Conservation (phyloP, 352 stramenopile genomes). For the Globisporangium okanoganense region DNA sequence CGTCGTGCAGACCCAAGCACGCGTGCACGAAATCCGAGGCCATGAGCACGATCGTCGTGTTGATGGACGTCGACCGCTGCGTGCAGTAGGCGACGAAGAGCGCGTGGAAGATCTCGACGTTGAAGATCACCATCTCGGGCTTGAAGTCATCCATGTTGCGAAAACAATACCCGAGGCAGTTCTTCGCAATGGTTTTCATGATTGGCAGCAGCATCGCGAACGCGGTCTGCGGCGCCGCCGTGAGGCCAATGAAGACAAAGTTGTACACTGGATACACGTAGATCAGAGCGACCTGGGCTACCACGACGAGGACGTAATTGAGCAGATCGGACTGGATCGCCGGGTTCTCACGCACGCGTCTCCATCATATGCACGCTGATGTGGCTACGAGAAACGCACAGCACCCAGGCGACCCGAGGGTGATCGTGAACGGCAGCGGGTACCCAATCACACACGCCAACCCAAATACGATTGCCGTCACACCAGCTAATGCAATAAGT, state of each 20-base stretch:
- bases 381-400: no score
- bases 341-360: no score
- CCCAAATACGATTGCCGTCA: no score
- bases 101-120: slow-evolving; percentile 51
- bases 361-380: no score
- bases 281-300: slow-evolving; percentile 13
- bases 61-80: slow-evolving; percentile 23
- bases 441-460: background rate
- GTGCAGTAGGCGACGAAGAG: slow-evolving; percentile 40
- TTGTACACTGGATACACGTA: slow-evolving; percentile 23
- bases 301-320: no score
- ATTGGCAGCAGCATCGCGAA: slow-evolving; percentile 17
- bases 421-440: background rate
- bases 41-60: slow-evolving; percentile 27
- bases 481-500: no score
- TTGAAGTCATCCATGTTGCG: slow-evolving; percentile 23
- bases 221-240: slow-evolving; percentile 7
- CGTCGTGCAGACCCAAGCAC: background rate
- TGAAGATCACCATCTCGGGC: slow-evolving; percentile 43
- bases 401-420: no score
- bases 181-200: slow-evolving; percentile 24
- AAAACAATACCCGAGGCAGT: slow-evolving; percentile 6
- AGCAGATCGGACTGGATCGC: no score
- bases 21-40: slow-evolving; percentile 26
- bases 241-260: slow-evolving; percentile 16